Base-by-base conservation (phyloP, 257 asterid genomes). In the Leptodermis oblonga region DNA sequence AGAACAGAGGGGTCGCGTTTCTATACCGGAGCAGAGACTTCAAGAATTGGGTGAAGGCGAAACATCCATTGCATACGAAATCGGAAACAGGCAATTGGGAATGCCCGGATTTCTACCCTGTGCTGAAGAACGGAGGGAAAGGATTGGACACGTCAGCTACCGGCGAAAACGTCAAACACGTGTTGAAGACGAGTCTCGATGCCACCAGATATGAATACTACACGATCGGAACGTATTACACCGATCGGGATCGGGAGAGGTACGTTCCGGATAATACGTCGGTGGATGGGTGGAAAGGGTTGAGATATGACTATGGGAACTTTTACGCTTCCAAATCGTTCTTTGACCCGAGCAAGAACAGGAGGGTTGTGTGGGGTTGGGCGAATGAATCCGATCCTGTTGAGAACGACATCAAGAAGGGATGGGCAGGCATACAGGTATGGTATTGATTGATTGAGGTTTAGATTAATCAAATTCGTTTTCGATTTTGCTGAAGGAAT, bases 281-380 rank as follows among this genome's bases (percentile, higher is more conserved):
- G 72, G 53, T 79, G 51, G 96, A 90, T 72, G 86, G 86, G 0
- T 78, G 80, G 86, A 79, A 74, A 3, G 88, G 94, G 3, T 67
- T 88, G 77, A 90, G 95, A 59, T 72, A 45, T 17, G 97, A 90
- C 53, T 88, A 86, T 66, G 97, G 96, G 0, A 88, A 88, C 70
- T 86, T 68, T 48, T 88, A 88, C 20, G 97, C 97, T 0, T 88
- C 97, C 0, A 90, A 90, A 51, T 65, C 90, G 0, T 90, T 90
- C 76, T 87, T 73, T 17, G 97, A 90, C 31, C 85, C 88, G 0
- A 72, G 62, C 31, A 81, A 73, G 77, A 81, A 75, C 0, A 62
- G 92, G 36, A 78, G 95, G 80, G 76, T 90, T 39, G 43, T 90
- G 76, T 85, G 90, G 92, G 87, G 82, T 64, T 90, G 97, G 97